Percentiles rank a stretch among this genome's conserved stretches.
Evolutionary conservation across 441 rosid genomes (phyloP).

Genomic region (Corymbia calophylla): DNA sequence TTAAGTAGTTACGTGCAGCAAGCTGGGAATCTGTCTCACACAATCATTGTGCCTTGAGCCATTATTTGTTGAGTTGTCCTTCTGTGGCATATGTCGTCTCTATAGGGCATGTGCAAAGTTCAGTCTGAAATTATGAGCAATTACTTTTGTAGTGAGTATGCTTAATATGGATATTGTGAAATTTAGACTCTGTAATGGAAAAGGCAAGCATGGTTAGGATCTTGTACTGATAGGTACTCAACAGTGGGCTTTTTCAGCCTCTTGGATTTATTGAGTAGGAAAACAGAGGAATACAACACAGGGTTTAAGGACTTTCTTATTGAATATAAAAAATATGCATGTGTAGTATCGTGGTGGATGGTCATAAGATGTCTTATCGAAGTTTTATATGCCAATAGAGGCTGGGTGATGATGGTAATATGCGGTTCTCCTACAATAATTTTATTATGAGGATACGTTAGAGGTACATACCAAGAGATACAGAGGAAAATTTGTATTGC

Average conservation of each 20-base stretch:
- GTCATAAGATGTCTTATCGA: neutral
- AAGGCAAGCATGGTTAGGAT: neutral
- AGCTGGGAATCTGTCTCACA: neutral
- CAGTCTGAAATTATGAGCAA: neutral
- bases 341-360: neutral
- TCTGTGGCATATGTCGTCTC: neutral
- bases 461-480: neutral
- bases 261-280: neutral
- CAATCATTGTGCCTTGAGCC: neutral
- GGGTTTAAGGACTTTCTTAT: neutral
- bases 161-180: neutral
- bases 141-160: neutral
- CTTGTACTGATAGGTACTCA: neutral
- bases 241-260: neutral
- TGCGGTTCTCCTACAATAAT: neutral
- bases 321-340: neutral
- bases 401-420: neutral
- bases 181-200: neutral
- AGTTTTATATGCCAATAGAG: neutral
- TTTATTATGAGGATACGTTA: neutral
- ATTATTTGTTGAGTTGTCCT: neutral
- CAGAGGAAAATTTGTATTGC: neutral
- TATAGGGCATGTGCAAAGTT: neutral
- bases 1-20: neutral
- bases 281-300: neutral